Percentiles rank a stretch among this genome's conserved stretches.
These are phyloP conservation scores for Fusarium sp. DNA, from an alignment of 2,329 filamentous ascomycete species.

Conservation along the genomic window DNA sequence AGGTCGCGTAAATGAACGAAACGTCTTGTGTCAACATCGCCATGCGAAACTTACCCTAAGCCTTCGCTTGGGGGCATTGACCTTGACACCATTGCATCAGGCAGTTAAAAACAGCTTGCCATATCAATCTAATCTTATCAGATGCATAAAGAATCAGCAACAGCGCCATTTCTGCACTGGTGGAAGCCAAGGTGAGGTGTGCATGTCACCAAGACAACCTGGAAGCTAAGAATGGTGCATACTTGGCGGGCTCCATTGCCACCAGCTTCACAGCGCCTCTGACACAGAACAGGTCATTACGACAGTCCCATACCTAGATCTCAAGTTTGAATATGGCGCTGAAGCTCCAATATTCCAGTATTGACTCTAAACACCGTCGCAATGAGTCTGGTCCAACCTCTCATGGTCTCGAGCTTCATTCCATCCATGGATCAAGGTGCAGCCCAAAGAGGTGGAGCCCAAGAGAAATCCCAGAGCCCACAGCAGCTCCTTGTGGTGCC, in stretches of 20 bases:
- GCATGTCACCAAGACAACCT: background rate
- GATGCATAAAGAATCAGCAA: background rate
- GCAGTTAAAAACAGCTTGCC: background rate
- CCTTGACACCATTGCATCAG: background rate
- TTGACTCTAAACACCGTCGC: no score
- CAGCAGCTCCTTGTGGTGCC: slow-evolving; percentile 1
- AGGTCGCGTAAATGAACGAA: background rate
- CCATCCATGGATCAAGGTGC: background rate
- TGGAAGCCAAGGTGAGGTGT: background rate
- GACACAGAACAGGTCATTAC: background rate
- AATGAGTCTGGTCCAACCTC: background rate
- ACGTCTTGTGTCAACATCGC: background rate
- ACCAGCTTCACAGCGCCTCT: background rate
- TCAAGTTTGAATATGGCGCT: background rate
- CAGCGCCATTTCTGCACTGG: background rate
- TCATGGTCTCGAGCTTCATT: background rate
- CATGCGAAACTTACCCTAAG: slow-evolving; percentile 9
- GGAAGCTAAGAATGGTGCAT: background rate
- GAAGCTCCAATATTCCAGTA: background rate
- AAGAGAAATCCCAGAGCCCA: slow-evolving; percentile 1
- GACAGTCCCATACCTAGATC: background rate
- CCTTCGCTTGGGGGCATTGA: background rate
- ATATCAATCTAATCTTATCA: slow-evolving; percentile 30
- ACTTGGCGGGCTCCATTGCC: background rate
- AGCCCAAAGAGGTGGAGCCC: background rate